These are phyloP conservation scores for Solanum appendiculatum DNA, from an alignment of 257 asterid genomes.

Conservation along the genomic window DNA sequence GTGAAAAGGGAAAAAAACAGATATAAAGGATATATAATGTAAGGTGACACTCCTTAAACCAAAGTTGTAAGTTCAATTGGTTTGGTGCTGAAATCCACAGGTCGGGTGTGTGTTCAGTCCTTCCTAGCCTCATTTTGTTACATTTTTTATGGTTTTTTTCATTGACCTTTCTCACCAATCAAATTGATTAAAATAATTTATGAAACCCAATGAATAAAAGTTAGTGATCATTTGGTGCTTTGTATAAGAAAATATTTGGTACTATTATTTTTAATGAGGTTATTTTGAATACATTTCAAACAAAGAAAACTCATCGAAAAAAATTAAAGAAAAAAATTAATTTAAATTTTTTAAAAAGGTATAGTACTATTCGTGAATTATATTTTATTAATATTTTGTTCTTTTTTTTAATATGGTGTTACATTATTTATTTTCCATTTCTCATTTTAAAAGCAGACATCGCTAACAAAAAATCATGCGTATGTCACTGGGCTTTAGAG, in stretches of 20 bases:
- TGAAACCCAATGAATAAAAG: not conserved
- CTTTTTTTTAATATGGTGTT: not conserved
- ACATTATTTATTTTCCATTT: not conserved
- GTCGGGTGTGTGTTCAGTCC: not conserved
- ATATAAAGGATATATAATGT: not conserved
- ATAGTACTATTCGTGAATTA: not conserved
- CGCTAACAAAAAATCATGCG: not conserved
- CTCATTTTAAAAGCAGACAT: not conserved
- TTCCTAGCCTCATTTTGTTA: not conserved
- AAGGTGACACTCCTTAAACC: not conserved
- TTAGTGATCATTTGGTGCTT: not conserved
- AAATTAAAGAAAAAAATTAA: too few species aligned
- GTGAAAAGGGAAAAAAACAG: not conserved
- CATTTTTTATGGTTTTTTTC: not conserved
- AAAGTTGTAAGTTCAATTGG: not conserved
- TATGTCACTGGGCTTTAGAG: not conserved
- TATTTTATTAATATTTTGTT: too few species aligned
- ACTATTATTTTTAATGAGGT: not conserved
- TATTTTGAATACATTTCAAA: not conserved
- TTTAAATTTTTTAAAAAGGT: not conserved
- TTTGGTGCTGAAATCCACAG: not conserved
- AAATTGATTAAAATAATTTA: not conserved
- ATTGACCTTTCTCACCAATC: not conserved
- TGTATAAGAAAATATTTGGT: not conserved
- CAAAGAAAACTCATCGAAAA: too few species aligned